Conservation (phyloP, 2,329 filamentous ascomycete species). For the Pyricularia pennisetigena region DNA sequence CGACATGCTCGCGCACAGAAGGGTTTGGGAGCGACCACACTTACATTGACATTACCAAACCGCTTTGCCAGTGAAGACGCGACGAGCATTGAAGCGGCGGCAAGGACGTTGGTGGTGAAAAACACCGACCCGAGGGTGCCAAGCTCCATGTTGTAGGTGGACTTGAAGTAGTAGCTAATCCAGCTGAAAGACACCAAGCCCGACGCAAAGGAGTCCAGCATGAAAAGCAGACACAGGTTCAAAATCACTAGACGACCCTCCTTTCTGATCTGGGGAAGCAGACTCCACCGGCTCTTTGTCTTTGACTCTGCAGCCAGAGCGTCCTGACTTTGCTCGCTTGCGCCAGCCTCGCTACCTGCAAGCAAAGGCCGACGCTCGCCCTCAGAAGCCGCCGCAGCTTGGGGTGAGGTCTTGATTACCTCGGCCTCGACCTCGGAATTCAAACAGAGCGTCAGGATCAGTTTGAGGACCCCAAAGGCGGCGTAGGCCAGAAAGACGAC, state of each 20-base stretch:
- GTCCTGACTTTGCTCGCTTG: neutral
- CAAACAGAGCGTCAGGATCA: conserved; percentile 39
- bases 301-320: conserved; percentile 2
- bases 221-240: conserved; percentile 57
- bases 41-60: conserved; percentile 53
- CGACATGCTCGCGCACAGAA: neutral
- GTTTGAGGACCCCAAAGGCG: conserved; percentile 44
- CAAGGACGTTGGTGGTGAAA: conserved; percentile 40
- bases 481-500: conserved; percentile 49
- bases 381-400: neutral
- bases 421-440: conserved; percentile 21
- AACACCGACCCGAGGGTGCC: conserved; percentile 44
- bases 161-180: conserved; percentile 47
- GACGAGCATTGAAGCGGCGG: conserved; percentile 39
- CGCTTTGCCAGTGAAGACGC: conserved; percentile 44
- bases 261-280: conserved; percentile 48
- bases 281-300: conserved; percentile 3
- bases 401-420: neutral
- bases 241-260: conserved; percentile 44
- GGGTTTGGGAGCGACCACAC: conserved; percentile 18
- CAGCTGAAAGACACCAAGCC: conserved; percentile 56
- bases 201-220: conserved; percentile 59
- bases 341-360: neutral
- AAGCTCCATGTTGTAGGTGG: conserved; percentile 34
- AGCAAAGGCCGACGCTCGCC: conserved; percentile 4